phyloP scores from a whole-genome alignment of 768 basidiomycete species.

The Lentinus tigrinus region DNA sequence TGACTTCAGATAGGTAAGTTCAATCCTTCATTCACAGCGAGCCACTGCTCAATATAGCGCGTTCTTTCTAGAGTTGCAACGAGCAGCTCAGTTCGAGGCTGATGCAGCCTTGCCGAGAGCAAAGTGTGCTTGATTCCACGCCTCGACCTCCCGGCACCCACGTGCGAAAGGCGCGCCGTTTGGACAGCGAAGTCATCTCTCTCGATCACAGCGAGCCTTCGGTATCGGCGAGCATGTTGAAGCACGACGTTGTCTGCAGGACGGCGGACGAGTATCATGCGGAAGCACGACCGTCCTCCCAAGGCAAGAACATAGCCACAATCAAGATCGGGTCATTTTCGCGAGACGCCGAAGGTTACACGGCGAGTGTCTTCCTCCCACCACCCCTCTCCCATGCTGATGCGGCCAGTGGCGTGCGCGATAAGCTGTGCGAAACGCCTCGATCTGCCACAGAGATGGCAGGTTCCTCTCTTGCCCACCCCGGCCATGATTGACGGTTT shows the following conservation, averaged over 20 bases:
- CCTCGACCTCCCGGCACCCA: not conserved
- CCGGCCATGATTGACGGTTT: slow-evolving; percentile 21
- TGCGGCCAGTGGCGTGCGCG: slow-evolving; percentile 14
- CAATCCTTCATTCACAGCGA: too few relatives aligned
- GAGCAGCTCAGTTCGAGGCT: too few relatives aligned
- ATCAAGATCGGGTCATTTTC: slow-evolving; percentile 7
- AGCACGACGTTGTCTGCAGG: not conserved
- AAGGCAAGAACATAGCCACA: slow-evolving; percentile 11
- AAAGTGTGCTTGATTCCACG: too few relatives aligned
- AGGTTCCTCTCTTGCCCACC: slow-evolving; percentile 17
- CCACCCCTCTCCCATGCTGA: slow-evolving; percentile 9
- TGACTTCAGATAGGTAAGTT: too few relatives aligned
- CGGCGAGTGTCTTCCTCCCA: not conserved
- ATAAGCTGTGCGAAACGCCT: slow-evolving; percentile 25
- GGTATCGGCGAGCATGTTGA: not conserved
- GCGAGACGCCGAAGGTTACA: not conserved
- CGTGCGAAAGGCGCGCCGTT: not conserved
- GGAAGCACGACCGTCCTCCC: not conserved
- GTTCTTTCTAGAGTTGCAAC: too few relatives aligned
- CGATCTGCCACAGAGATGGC: slow-evolving; percentile 18
- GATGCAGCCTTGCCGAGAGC: too few relatives aligned
- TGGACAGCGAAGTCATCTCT: too few relatives aligned
- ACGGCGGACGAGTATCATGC: not conserved
- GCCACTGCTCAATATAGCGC: too few relatives aligned
- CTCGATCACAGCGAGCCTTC: too few relatives aligned